These are phyloP conservation scores for Xanthoconium stramineum DNA, from an alignment of 768 basidiomycete genomes.

Conservation along the genomic window DNA sequence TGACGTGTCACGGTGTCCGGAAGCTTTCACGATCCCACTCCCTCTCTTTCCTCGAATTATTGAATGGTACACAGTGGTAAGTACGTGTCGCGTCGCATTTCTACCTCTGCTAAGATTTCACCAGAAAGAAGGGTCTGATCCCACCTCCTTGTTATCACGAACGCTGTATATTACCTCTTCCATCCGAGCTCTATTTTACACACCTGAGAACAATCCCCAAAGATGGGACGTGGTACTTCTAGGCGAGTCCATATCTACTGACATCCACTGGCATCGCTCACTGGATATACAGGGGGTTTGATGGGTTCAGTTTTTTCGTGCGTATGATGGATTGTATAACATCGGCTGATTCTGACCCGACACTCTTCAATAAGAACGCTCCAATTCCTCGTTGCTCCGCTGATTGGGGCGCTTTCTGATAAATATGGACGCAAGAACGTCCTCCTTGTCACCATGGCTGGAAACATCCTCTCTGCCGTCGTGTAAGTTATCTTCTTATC, in stretches of 20 bases:
- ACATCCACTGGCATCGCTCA: conserved; percentile 5
- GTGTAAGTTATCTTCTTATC: conserved; percentile 48
- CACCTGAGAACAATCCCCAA: conserved; percentile 55
- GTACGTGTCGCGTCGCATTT: conserved; percentile 13
- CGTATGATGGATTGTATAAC: conserved; percentile 38
- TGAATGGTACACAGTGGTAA: conserved; percentile 81
- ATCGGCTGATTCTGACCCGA: conserved; percentile 30
- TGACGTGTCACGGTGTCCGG: conserved; percentile 18
- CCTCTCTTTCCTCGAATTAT: conserved; percentile 98
- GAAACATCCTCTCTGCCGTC: conserved; percentile 87
- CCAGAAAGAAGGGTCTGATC: conserved; percentile 70
- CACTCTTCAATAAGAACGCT: conserved; percentile 51
- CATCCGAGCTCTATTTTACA: conserved; percentile 64
- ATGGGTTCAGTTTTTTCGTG: conserved; percentile 95
- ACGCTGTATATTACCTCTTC: conserved; percentile 67
- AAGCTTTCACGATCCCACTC: conserved; percentile 92
- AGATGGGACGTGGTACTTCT: conserved; percentile 94
- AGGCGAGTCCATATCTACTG: conserved; percentile 43
- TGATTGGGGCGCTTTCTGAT: conserved; percentile 83
- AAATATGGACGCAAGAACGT: conserved; percentile 84
- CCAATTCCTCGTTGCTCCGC: conserved; percentile 81
- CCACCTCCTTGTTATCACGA: conserved; percentile 66
- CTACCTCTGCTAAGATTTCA: neutral
- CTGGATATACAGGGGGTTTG: conserved; percentile 57
- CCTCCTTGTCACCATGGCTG: conserved; percentile 84